phyloP scores from a whole-genome alignment of 306 rosid species.

The Dryas octopetala region DNA sequence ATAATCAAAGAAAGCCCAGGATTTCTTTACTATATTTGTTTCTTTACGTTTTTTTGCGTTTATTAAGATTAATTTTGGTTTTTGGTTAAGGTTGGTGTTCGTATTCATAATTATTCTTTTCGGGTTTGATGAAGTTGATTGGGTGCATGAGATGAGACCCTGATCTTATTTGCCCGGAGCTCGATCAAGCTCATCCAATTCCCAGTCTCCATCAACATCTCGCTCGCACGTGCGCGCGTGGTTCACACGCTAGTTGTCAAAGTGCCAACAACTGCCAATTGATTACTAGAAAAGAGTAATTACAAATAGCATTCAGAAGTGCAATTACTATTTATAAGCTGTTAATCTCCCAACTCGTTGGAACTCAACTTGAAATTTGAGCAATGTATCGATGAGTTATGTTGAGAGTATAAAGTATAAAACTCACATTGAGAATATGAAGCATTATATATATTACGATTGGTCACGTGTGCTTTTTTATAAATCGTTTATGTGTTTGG shows the following conservation, averaged over 20 bases:
- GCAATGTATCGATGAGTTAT: no score
- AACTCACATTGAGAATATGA: no score
- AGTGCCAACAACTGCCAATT: neutral
- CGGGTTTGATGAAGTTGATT: neutral
- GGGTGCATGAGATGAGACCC: neutral
- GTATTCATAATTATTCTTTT: neutral
- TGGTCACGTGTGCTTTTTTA: no score
- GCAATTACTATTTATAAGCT: no score
- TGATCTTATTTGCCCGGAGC: conserved; percentile 10
- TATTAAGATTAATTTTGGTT: neutral
- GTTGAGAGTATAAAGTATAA: no score
- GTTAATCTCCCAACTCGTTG: no score
- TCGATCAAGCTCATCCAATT: conserved; percentile 21
- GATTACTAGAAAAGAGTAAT: neutral
- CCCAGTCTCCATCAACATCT: conserved; percentile 27
- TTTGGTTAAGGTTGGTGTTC: neutral
- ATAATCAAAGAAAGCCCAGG: conserved; percentile 9
- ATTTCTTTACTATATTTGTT: conserved; percentile 2
- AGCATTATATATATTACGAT: no score
- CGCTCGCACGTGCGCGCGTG: conserved; percentile 15
- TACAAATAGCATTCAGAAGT: neutral
- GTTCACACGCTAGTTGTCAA: neutral
- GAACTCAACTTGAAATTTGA: no score
- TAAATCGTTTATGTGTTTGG: no score
- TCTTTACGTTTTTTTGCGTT: neutral